Base-by-base conservation (phyloP, 2,329 filamentous ascomycete genomes). In the Mariannaea elegans region DNA sequence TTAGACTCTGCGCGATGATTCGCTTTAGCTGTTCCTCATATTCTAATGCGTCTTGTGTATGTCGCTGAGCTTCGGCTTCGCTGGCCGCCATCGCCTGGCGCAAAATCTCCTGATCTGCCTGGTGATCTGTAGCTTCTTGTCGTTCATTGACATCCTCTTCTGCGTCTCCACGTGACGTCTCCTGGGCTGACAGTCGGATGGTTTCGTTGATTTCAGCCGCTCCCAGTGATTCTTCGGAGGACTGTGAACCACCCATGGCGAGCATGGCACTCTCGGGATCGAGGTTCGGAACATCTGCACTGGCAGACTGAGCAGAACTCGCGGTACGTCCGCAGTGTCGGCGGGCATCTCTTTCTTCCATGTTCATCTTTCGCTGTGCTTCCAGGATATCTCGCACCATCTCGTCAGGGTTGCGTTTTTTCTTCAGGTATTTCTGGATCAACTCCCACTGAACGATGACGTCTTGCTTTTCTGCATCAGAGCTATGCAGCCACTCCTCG, bases 391-490 rank as follows among this genome's bases (percentile, higher is more conserved):
- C 64, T 60, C 42, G 61, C 41, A 64, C 42, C 61, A 66, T 65
- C 56, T 68, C 60, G 24, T 65, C 61, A 61, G 50, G 50, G 36
- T 56, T 57, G 14, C 14, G 16, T n/a, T 61, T 65, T 38, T 61
- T 64, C 56, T 64, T 64, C 34, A 65, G 27, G 27, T 62, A 47
- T 38, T 66, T 65, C 42, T 64, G 57, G 29, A 63, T 47, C 41
- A 58, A 29, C 57, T 67, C 78, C 87, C 89, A 93, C 10, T 84
- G 79, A 32, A 75, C 75, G 38, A 92, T 74, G 24, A 92, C 85
- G 53, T 87, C 84, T 13, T 79, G 77, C 39, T 84, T 80, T 73
- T 92, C 88, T 60, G 83, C 80, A 1, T 72, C 70, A 2, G 80
- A 82, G 2, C 84, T 78, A 4, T 71, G 70, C 18, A 80, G 77